Evolutionary conservation across 257 asterid genomes (phyloP).

Genomic region (Marsdenia floribunda): DNA sequence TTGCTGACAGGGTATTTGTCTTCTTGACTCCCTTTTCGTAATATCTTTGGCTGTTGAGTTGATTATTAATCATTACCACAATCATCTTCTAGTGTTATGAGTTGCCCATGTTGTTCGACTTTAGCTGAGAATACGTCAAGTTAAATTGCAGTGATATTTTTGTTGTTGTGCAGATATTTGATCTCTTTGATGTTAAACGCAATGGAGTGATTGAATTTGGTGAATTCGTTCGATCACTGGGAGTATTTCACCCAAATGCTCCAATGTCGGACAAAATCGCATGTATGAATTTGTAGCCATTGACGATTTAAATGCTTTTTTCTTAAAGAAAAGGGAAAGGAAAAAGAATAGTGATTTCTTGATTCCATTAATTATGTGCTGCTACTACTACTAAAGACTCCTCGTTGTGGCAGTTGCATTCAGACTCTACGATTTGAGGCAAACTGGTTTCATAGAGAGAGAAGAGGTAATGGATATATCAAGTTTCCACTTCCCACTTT

Average conservation of each 20-base stretch:
- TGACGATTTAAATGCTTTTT: neutral
- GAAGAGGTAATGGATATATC: slow-evolving; percentile 50
- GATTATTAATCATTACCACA: neutral
- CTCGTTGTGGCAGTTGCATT: slow-evolving; percentile 59
- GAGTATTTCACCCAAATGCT: slow-evolving; percentile 80
- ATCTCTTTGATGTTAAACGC: slow-evolving; percentile 69
- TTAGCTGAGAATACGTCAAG: too few relatives aligned
- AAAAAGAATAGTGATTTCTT: neutral
- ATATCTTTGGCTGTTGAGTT: neutral
- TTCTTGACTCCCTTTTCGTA: neutral
- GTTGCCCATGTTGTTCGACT: too few relatives aligned
- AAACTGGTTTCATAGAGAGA: slow-evolving; percentile 76
- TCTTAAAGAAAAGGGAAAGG: neutral
- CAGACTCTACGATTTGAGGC: slow-evolving; percentile 71
- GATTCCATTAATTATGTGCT: neutral
- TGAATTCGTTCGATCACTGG: slow-evolving; percentile 77
- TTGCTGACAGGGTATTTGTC: slow-evolving; percentile 68
- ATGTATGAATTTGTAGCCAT: slow-evolving; percentile 47
- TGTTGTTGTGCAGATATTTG: slow-evolving; percentile 45
- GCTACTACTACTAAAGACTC: slow-evolving; percentile 4
- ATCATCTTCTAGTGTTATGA: neutral
- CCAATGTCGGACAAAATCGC: slow-evolving; percentile 52
- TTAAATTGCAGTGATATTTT: neutral
- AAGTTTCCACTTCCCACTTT: neutral
- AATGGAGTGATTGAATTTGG: slow-evolving; percentile 90